Evolutionary conservation across 2,329 filamentous ascomycete genomes (phyloP), one percentile per base, ranked within the genome.

Genomic region (Curvularia hawaiiensis): DNA sequence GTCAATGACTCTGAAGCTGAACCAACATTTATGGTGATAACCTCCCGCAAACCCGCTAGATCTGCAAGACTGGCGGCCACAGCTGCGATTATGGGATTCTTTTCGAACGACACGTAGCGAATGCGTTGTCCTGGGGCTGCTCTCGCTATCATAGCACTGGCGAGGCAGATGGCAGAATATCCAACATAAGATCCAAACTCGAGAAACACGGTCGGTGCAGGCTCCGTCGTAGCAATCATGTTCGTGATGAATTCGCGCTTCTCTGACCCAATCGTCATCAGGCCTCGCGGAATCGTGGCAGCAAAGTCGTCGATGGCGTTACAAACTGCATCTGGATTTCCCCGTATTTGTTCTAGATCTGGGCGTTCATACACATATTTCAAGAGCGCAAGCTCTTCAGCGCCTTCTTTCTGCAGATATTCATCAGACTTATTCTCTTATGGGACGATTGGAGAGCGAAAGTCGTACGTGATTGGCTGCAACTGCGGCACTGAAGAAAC

Each of bases 391-490:
- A 49, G 46, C 46, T 49, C 46, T 39, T 49, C 46, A 26, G 46
- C 46, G 16, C 46, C 46, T 39, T 49, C 31, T 39, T 49, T 39
- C 46, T 49, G 14, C 22, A 28, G 33, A 12, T 16, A 28, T 1
- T 26, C 22, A 18, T 49, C 16, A 49, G 46, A 4, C 12, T 9
- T 28, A 8, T 26, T 38, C 12, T 7, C 10, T 18, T 14, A 11
- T 2, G 16, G 26, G 24, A 12, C 16, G 1, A 9, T 16, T 45
- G n/a, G 7, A 18, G 12, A 5, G 16, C n/a, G 16, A 2, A 20
- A 49, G 33, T 49, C 46, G 14, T 49, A 49, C 46, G 28, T 49
- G 46, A 39, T 49, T 49, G 33, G 46, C 46, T 26, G 46, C 46
- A 7, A 49, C 46, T 24, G 46, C 28, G 14, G 30, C 46, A 49